phyloP scores from a whole-genome alignment of 208 protist genomes.

The Leishmania lainsoni region DNA sequence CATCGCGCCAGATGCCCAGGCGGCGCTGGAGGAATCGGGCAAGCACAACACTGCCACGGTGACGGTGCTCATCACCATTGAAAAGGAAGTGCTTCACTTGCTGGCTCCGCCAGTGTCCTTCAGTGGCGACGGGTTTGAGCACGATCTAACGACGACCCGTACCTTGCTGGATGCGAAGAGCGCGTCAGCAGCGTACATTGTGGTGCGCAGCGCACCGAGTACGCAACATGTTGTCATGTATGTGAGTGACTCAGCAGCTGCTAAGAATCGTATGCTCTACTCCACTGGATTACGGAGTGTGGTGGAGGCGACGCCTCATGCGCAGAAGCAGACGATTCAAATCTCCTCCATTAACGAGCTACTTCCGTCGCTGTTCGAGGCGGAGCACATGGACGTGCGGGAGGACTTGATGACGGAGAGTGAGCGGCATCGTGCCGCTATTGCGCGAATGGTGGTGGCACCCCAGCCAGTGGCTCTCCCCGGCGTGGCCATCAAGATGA shows the following conservation, averaged over 20 bases:
- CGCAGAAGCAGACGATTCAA: constrained; percentile 40
- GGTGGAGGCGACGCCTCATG: constrained; percentile 21
- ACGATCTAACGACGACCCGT: constrained; percentile 41
- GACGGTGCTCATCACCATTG: constrained; percentile 50
- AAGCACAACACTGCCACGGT: constrained; percentile 30
- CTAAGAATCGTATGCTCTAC: constrained; percentile 73
- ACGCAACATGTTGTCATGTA: constrained; percentile 53
- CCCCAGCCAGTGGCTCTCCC: constrained; percentile 64
- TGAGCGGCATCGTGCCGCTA: constrained; percentile 49
- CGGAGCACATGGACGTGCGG: constrained; percentile 31
- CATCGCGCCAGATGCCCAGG: constrained; percentile 40
- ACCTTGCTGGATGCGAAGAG: constrained; percentile 28
- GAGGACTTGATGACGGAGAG: constrained; percentile 78
- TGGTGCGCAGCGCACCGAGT: constrained; percentile 40
- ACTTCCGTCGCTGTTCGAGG: constrained; percentile 43
- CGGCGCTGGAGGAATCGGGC: constrained; percentile 41
- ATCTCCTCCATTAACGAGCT: constrained; percentile 42
- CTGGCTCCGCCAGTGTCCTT: constrained; percentile 36
- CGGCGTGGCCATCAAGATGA: constrained; percentile 54
- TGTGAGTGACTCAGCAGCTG: constrained; percentile 44
- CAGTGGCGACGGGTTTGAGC: constrained; percentile 29
- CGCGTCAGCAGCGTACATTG: constrained; percentile 42
- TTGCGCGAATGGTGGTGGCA: constrained; percentile 67
- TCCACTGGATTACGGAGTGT: constrained; percentile 46
- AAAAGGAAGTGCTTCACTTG: constrained; percentile 53